Percentiles rank a stretch among this genome's conserved stretches.
These are phyloP conservation scores for Lactarius vividus DNA, from an alignment of 768 basidiomycete genomes.

Conservation along the genomic window DNA sequence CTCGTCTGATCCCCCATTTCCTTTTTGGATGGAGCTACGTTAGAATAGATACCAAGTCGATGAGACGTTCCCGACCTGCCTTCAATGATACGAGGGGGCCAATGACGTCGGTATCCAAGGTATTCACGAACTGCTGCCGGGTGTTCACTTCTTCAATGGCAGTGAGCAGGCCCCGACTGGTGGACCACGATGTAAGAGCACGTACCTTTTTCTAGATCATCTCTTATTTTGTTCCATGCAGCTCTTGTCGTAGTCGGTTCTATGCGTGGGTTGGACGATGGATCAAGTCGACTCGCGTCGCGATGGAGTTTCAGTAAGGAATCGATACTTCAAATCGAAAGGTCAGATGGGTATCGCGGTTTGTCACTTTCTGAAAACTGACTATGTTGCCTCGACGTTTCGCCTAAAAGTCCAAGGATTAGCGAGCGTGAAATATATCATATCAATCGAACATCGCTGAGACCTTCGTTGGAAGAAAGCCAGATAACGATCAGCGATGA, in stretches of 20 bases:
- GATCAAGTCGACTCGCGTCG: slow-evolving; percentile 67
- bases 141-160: slow-evolving; percentile 67
- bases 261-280: slow-evolving; percentile 66
- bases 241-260: slow-evolving; percentile 61
- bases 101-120: slow-evolving; percentile 74
- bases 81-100: slow-evolving; percentile 63
- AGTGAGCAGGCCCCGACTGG: background rate
- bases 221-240: slow-evolving; percentile 82
- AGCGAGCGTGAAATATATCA: slow-evolving; percentile 6
- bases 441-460: slow-evolving; percentile 22
- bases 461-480: slow-evolving; percentile 85
- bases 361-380: slow-evolving; percentile 33
- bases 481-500: slow-evolving; percentile 73
- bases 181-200: background rate
- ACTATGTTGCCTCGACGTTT: slow-evolving; percentile 86
- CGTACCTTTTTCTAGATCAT: slow-evolving; percentile 49
- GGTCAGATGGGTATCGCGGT: background rate
- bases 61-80: slow-evolving; percentile 38
- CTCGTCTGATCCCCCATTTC: too few species aligned
- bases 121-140: slow-evolving; percentile 71
- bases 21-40: too few species aligned
- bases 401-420: slow-evolving; percentile 46
- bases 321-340: slow-evolving; percentile 47
- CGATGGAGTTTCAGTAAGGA: slow-evolving; percentile 69
- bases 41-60: too few species aligned